Evolutionary conservation across 1,284 basidiomycete species (phyloP), one percentile per base, ranked within the genome.

Genomic region (Cutaneotrichosporon daszewskae): DNA sequence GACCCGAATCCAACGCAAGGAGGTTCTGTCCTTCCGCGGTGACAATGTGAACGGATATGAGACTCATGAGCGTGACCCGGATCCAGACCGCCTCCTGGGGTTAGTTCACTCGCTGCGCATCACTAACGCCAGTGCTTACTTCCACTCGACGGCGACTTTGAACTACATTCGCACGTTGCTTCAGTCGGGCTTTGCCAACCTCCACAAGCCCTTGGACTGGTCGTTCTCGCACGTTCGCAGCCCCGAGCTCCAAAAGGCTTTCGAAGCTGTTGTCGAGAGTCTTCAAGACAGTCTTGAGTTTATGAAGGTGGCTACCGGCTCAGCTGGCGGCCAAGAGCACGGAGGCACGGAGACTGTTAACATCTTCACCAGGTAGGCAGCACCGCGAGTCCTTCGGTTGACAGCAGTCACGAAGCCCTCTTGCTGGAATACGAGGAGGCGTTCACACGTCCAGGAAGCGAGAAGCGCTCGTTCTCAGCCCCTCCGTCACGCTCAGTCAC

Each of bases 351-450:
- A 87, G 40, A 90, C 90, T 58, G 90, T 94, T 6, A 92, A 97
- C 67, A 85, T 96, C 59, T 97, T 87, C 74, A 92, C 87, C 5
- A 87, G 85, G 88, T 84, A 50, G 32, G 75, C 54, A 13, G 5
- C 23, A 12, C 17, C 10, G n/a, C n/a, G 19, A 18, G 14, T 18
- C 14, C 18, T 14, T 23, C 25, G 17, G 20, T 40, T 47, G 29
- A 46, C 50, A 17, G 1, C 42, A 91, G 87, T 66, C 91, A 95
- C 64, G 91, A 96, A 72, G 92, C 91, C 4, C 76, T 98, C 40
- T 84, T 95, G 78, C 79, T 98, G 14, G 82, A 85, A 51, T 97
- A 91, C 64, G 94, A 98, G 69, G 81, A 92, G 67, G 87, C 90
- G 1, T 76, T 98, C 46, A 97, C 94, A 1, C 81, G 90, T 22